Percentiles rank a stretch among this genome's conserved stretches.
Conservation (phyloP, 2,329 filamentous ascomycete species). For the Xylariales sp. region DNA sequence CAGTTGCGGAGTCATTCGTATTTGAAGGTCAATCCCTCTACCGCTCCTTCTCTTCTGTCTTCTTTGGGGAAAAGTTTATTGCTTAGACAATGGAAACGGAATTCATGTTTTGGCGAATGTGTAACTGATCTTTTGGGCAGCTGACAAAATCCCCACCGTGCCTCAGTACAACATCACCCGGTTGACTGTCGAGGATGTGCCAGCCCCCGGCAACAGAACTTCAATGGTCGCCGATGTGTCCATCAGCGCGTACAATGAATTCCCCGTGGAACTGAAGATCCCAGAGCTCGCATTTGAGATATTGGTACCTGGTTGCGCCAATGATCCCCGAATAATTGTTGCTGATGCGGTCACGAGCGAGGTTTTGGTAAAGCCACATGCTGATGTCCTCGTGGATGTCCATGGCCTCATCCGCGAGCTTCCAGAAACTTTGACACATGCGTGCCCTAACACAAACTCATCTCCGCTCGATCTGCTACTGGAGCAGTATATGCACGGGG, state of each 20-base stretch:
- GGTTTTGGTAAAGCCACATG: constrained; percentile 63
- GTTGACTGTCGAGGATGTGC: constrained; percentile 74
- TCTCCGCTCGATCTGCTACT: constrained; percentile 85
- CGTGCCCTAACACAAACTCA: constrained; percentile 70
- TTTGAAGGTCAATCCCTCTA: constrained; percentile 81
- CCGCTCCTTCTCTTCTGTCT: constrained; percentile 55
- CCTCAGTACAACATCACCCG: constrained; percentile 80
- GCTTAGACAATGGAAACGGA: constrained; percentile 21
- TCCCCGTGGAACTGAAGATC: constrained; percentile 70
- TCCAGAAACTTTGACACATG: constrained; percentile 65
- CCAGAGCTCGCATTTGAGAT: constrained; percentile 82
- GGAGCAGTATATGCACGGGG: constrained; percentile 74
- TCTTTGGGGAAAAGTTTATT: constrained; percentile 51
- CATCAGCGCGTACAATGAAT: constrained; percentile 68
- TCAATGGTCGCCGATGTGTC: constrained; percentile 80
- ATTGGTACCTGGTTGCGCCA: constrained; percentile 75
- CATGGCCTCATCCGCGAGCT: constrained; percentile 69
- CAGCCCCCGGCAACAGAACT: constrained; percentile 41
- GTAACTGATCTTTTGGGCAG: constrained; percentile 43
- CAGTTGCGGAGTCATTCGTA: constrained; percentile 67
- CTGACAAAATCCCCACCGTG: constrained; percentile 67
- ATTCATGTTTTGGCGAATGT: constrained; percentile 9
- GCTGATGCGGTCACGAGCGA: constrained; percentile 68
- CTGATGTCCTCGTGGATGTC: constrained; percentile 64
- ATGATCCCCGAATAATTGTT: constrained; percentile 71